A percentile compares a stretch with the other conserved stretches of the same genome.
phyloP scores from a whole-genome alignment of 306 rosid species.

The Ceratonia siliqua region DNA sequence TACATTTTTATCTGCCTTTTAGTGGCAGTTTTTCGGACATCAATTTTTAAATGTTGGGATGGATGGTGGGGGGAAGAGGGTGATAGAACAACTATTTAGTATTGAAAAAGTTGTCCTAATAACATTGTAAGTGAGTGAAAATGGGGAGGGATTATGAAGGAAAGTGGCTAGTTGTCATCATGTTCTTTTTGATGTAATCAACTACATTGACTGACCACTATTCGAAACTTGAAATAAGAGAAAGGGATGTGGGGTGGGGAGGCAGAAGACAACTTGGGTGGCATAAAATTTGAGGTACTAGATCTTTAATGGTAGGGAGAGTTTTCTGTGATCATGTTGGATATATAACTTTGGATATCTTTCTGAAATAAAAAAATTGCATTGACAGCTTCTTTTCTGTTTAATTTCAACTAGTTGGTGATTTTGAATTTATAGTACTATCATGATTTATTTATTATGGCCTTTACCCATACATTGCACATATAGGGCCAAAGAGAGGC shows the following conservation, averaged over 20 bases:
- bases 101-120: conserved; percentile 52
- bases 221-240: conserved; percentile 56
- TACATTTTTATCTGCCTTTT: not conserved
- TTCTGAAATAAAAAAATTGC: conserved; percentile 21
- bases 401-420: not conserved
- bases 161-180: conserved; percentile 61
- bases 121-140: conserved; percentile 46
- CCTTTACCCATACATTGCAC: not conserved
- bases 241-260: conserved; percentile 31
- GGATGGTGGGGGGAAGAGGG: conserved; percentile 18
- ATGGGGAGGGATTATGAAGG: conserved; percentile 1
- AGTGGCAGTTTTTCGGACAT: conserved; percentile 34
- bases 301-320: conserved; percentile 32
- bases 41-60: conserved; percentile 18
- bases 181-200: conserved; percentile 43
- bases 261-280: conserved; percentile 17
- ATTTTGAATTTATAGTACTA: not conserved
- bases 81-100: conserved; percentile 29
- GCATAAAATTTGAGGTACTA: conserved; percentile 43
- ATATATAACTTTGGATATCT: conserved; percentile 33
- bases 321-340: conserved; percentile 44
- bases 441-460: not conserved
- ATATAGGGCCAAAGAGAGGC: not conserved
- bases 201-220: conserved; percentile 47
- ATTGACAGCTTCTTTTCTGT: conserved; percentile 3